Base-by-base conservation (phyloP, 805 yeast species). In the Metschnikowia koreensis region DNA sequence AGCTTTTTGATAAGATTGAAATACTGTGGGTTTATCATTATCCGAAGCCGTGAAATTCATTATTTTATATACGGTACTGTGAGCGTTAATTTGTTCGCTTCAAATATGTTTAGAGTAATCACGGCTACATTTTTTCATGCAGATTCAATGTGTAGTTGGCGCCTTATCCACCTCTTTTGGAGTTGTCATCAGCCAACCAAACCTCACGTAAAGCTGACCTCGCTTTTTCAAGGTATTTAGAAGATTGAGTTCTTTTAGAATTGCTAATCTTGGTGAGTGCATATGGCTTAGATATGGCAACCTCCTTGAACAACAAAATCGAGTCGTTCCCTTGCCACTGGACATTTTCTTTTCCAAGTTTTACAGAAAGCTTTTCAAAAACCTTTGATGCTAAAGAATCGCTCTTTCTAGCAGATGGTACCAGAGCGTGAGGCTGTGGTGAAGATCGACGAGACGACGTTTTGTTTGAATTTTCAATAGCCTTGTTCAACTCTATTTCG, bases 1-100 rank as follows among this genome's bases (percentile, higher is more conserved):
- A 73, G 54, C 58, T 79, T 10, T 85, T 87, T 59, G 84, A 83
- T n/a, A 48, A 67, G 10, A 58, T 83, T 7, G 75, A 73, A 46
- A 60, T 81, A 10, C 64, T 61, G 38, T 76, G 80, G 79, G 51
- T 46, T 9, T 49, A 50, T 31, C 50, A 42, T 37, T 46, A 17
- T 39, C 44, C 47, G 15, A 42, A 28, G 38, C 43, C 48, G 7
- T 41, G 42, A 36, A 8, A 13, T 34, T 27, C 37, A 12, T 22
- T 43, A 8, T 7, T 46, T 29, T 44, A 37, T 27, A 27, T 44
- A 37, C 47, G 41, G 22, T 22, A 22, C 22, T 22, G 22, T 22
- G 22, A 22, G 22, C 22, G 22, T 22, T 22, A 22, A 22, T 22
- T 22, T 22, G 22, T 22, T 22, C 22, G 22, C 22, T 22, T 4